phyloP scores from a whole-genome alignment of 805 yeast genomes.

The Pichia paraexigua region DNA sequence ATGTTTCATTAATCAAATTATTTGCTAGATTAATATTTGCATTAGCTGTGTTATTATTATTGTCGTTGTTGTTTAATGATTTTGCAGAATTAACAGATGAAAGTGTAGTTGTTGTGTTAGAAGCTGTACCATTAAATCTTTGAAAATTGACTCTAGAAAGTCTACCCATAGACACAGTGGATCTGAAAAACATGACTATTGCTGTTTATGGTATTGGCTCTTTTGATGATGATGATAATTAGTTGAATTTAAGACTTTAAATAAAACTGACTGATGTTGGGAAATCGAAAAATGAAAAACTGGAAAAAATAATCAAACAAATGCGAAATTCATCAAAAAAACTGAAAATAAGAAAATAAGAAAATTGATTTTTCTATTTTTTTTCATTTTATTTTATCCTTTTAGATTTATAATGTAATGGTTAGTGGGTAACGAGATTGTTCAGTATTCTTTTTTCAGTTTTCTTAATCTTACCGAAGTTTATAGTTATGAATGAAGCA shows the following conservation, averaged over 20 bases:
- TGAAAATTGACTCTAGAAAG: background rate
- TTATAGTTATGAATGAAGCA: background rate
- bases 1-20: background rate
- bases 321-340: background rate
- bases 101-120: constrained; percentile 1
- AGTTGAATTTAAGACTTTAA: background rate
- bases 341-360: background rate
- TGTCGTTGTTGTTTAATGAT: background rate
- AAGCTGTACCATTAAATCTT: constrained; percentile 7
- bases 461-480: background rate
- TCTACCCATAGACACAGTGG: background rate
- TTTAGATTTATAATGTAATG: no score
- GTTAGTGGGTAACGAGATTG: background rate
- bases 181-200: constrained; percentile 1
- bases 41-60: background rate
- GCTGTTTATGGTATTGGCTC: background rate
- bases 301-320: background rate
- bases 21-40: background rate
- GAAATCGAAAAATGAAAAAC: background rate
- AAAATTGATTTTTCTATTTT: background rate
- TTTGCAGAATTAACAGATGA: constrained; percentile 1
- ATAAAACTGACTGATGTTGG: background rate
- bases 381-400: no score
- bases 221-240: background rate
- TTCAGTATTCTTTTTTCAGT: background rate